Evolutionary conservation across 208 protist species (phyloP), one percentile per base, ranked within the genome.

Genomic region (Wallacemonas sp.): DNA sequence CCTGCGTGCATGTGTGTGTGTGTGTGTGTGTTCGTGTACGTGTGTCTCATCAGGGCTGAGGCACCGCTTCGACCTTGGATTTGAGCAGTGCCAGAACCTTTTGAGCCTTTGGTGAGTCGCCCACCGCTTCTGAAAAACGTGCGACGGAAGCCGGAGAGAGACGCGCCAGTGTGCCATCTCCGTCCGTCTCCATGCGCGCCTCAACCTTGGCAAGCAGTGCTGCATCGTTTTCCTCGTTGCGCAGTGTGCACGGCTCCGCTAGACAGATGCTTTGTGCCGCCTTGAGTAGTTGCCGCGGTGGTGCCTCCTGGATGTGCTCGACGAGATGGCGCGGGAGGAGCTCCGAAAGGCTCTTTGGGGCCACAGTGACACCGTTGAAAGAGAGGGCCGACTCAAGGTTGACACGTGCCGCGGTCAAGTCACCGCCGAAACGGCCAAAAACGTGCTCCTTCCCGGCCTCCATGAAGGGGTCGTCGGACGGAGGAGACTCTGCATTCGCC

Each of bases 371-470:
- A 17, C 66, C 50, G 13, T 81, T 60, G 21, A 61, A 69, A 22
- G 68, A 65, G 46, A 85, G 70, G 0, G 79, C 76, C 10, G 78
- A 53, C 61, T 93, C 83, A 17, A 90, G 60, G 37, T 57, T 48
- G 15, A 88, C 54, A 22, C 86, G 86, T 13, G 79, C 34, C 36
- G 37, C 30, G 37, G 66, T 70, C 21, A 85, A 50, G 29, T 68
- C 52, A n/a, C 59, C 63, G 37, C 84, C 73, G 54, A 67, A 73
- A 21, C 72, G 71, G 1, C 39, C 48, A 66, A 79, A 85, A 27
- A 84, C 41, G 55, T 66, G 41, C 41, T 78, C 73, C 21, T 41
- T 66, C 17, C 50, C 53, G 17, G 33, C 73, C 10, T 26, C 42
- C 36, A 65, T 55, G 30, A 73, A 65, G 17, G 15, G 64, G 38